These are phyloP conservation scores for Lichtheimia ramosa DNA, from an alignment of 371 early-diverging fungal genomes.

Conservation along the genomic window DNA sequence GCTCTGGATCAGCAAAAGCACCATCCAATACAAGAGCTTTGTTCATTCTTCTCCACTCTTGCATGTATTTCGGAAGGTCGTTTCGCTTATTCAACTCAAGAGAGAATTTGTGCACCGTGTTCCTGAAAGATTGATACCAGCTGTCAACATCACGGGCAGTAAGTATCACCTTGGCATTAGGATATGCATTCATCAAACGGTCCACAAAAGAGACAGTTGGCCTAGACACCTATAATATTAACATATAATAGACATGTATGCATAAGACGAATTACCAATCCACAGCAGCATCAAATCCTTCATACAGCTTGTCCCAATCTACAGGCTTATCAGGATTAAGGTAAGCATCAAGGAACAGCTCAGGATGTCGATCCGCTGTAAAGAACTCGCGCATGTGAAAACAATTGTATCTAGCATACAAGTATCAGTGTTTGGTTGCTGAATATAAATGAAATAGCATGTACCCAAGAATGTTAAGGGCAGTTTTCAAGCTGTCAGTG, in stretches of 20 bases:
- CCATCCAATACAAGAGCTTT: conserved; percentile 19
- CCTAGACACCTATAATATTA: conserved; percentile 4
- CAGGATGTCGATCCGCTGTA: background rate
- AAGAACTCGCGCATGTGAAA: background rate
- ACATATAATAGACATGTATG: background rate
- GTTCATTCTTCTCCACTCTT: conserved; percentile 5
- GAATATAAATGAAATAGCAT: no score
- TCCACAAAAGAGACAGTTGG: conserved; percentile 23
- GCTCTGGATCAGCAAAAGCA: conserved; percentile 3
- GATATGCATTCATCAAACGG: conserved; percentile 23
- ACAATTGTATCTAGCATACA: no score
- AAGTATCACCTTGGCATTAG: conserved; percentile 41
- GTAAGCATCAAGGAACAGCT: conserved; percentile 21
- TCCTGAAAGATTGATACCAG: conserved; percentile 34
- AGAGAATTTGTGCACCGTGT: conserved; percentile 17
- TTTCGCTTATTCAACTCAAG: background rate
- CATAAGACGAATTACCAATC: conserved; percentile 17
- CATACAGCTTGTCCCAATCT: conserved; percentile 33
- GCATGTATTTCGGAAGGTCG: background rate
- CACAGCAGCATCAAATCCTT: conserved; percentile 30
- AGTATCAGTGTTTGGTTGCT: no score
- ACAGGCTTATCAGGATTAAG: conserved; percentile 16
- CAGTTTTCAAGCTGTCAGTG: no score
- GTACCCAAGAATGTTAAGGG: no score
- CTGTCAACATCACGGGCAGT: conserved; percentile 28